Conservation (phyloP, 2,329 filamentous ascomycete species). For the Rachicladosporium sp. region DNA sequence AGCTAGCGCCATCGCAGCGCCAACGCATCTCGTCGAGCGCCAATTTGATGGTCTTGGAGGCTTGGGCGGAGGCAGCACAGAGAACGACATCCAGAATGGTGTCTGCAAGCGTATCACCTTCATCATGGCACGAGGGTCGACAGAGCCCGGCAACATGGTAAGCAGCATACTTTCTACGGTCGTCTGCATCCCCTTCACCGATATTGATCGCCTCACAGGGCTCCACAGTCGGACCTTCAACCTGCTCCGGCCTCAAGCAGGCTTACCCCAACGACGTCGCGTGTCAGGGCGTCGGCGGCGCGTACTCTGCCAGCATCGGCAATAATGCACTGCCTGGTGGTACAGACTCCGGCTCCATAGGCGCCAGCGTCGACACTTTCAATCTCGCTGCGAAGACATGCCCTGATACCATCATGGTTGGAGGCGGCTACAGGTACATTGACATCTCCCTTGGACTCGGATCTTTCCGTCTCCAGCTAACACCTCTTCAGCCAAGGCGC, state of each 20-base stretch:
- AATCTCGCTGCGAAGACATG: constrained; percentile 15
- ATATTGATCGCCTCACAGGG: constrained; percentile 8
- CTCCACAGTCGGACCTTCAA: constrained; percentile 13
- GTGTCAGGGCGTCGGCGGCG: constrained; percentile 18
- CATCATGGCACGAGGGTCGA: constrained; percentile 46
- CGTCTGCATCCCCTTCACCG: not conserved
- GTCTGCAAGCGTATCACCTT: constrained; percentile 38
- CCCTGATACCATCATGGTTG: constrained; percentile 16
- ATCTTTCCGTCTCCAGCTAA: not conserved
- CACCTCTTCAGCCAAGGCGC: constrained; percentile 24
- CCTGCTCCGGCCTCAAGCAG: constrained; percentile 15
- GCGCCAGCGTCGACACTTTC: constrained; percentile 14
- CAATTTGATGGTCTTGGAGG: constrained; percentile 3
- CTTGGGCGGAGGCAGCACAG: constrained; percentile 1
- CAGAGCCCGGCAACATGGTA: constrained; percentile 41
- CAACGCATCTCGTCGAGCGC: constrained; percentile 2
- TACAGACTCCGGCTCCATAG: constrained; percentile 13
- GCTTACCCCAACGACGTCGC: constrained; percentile 11
- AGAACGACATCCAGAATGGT: constrained; percentile 14
- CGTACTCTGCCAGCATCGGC: constrained; percentile 11
- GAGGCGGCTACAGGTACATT: constrained; percentile 12
- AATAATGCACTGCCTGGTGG: constrained; percentile 13
- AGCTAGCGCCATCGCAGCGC: constrained; percentile 2
- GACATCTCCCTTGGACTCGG: too few species aligned
- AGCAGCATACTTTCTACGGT: not conserved